Percentiles rank a stretch among this genome's conserved stretches.
phyloP scores from a whole-genome alignment of 1,284 basidiomycete species.

The Papiliotrema flavescens region DNA sequence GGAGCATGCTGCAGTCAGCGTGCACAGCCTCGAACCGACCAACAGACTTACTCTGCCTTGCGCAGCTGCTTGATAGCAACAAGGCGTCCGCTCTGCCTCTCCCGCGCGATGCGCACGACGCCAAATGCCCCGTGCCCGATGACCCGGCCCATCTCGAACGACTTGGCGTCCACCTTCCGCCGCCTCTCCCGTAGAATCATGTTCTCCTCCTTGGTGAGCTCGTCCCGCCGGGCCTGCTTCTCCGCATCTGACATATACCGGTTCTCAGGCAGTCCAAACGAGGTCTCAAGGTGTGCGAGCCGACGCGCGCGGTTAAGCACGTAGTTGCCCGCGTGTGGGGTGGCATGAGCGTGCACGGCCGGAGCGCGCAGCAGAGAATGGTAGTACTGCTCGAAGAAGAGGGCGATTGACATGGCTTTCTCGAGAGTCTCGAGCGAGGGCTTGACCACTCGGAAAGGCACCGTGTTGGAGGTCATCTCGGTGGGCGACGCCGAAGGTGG shows the following conservation, averaged over 20 bases:
- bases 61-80: constrained; percentile 97
- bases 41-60: constrained; percentile 65
- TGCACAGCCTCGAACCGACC: not conserved
- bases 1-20: constrained; percentile 64
- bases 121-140: constrained; percentile 98
- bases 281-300: constrained; percentile 76
- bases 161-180: constrained; percentile 73
- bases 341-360: not conserved
- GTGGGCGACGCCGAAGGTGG: not conserved
- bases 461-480: not conserved
- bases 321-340: constrained; percentile 59
- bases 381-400: constrained; percentile 96
- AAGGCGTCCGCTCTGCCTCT: constrained; percentile 70
- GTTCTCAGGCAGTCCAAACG: constrained; percentile 59
- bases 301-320: constrained; percentile 72
- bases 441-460: constrained; percentile 53
- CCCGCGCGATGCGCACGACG: constrained; percentile 86
- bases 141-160: constrained; percentile 86
- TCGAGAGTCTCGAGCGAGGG: constrained; percentile 88
- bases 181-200: constrained; percentile 80
- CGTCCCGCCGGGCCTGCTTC: constrained; percentile 66
- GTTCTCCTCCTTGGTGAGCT: constrained; percentile 83
- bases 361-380: constrained; percentile 65
- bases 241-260: constrained; percentile 67
- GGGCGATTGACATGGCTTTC: constrained; percentile 83